Evolutionary conservation across 768 basidiomycete species (phyloP).

Genomic region (Dacryopinax primogenitus): DNA sequence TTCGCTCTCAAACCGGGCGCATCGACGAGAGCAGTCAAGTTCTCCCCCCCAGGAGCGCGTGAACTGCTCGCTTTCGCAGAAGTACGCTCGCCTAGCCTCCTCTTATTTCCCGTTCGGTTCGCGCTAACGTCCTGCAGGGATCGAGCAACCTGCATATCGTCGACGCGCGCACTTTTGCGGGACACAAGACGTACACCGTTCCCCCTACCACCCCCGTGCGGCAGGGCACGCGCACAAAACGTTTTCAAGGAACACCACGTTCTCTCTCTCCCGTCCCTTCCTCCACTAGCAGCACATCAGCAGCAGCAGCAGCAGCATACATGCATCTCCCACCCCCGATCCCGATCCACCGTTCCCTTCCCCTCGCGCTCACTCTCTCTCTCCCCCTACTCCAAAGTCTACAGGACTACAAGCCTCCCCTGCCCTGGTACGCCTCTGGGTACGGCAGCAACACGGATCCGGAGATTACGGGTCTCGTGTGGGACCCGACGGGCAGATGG

Average conservation of each 20-base stretch:
- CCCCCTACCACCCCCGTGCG: constrained; percentile 13
- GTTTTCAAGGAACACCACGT: no score
- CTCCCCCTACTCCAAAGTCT: neutral
- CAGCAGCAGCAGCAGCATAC: constrained; percentile 11
- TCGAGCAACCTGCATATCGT: constrained; percentile 69
- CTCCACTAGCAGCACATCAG: neutral
- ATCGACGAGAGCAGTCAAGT: constrained; percentile 45
- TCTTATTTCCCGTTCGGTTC: neutral
- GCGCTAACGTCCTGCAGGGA: constrained; percentile 39
- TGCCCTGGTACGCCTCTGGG: constrained; percentile 11
- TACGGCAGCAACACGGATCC: constrained; percentile 20
- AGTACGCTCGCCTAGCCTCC: constrained; percentile 40
- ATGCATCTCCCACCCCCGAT: neutral
- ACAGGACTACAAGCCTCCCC: neutral
- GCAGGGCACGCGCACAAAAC: neutral
- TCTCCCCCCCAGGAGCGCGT: constrained; percentile 50
- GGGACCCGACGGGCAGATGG: constrained; percentile 54
- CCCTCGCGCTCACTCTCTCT: neutral
- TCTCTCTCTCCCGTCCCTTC: no score
- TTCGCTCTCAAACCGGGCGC: constrained; percentile 38
- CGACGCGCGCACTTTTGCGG: constrained; percentile 74
- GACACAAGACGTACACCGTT: constrained; percentile 24
- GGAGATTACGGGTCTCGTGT: constrained; percentile 52
- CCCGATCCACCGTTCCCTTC: neutral
- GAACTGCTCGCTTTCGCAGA: constrained; percentile 86